Evolutionary conservation across 2,329 filamentous ascomycete species (phyloP).

Genomic region (Trichophyton rubrum): DNA sequence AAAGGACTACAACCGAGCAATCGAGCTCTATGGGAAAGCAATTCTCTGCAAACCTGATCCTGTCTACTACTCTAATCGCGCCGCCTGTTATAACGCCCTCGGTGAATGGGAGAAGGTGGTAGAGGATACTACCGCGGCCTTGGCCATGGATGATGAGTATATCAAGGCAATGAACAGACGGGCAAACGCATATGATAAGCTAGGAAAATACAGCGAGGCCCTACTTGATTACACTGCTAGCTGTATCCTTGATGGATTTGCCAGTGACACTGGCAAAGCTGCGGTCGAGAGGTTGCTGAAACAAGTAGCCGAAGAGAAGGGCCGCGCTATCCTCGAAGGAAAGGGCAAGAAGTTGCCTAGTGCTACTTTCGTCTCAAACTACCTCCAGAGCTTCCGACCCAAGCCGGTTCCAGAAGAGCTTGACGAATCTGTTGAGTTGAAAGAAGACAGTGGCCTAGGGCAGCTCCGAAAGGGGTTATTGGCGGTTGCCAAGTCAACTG

Average conservation of each 20-base stretch:
- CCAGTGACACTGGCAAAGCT: conserved; percentile 76
- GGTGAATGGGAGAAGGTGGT: conserved; percentile 91
- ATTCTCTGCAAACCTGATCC: conserved; percentile 95
- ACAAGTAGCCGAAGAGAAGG: conserved; percentile 92
- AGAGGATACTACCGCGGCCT: conserved; percentile 88
- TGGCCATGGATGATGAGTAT: conserved; percentile 88
- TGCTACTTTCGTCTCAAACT: conserved; percentile 95
- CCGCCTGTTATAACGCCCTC: conserved; percentile 91
- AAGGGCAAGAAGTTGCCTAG: conserved; percentile 83
- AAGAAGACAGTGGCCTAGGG: conserved; percentile 66
- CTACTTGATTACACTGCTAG: conserved; percentile 96
- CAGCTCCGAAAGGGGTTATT: conserved; percentile 74
- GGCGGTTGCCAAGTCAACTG: conserved; percentile 72
- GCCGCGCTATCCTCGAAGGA: conserved; percentile 68
- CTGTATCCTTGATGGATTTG: conserved; percentile 97
- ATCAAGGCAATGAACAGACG: conserved; percentile 95
- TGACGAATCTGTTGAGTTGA: conserved; percentile 66
- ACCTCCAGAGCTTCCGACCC: conserved; percentile 92
- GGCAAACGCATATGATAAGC: conserved; percentile 91
- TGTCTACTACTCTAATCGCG: conserved; percentile 97
- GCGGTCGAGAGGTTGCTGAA: conserved; percentile 88
- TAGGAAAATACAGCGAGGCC: conserved; percentile 81
- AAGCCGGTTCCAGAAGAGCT: conserved; percentile 68
- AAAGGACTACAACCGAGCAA: conserved; percentile 88
- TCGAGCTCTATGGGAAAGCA: conserved; percentile 88